Evolutionary conservation across 345 rosid genomes (phyloP), one percentile per base, ranked within the genome.

Genomic region (Arabidopsis suecica): DNA sequence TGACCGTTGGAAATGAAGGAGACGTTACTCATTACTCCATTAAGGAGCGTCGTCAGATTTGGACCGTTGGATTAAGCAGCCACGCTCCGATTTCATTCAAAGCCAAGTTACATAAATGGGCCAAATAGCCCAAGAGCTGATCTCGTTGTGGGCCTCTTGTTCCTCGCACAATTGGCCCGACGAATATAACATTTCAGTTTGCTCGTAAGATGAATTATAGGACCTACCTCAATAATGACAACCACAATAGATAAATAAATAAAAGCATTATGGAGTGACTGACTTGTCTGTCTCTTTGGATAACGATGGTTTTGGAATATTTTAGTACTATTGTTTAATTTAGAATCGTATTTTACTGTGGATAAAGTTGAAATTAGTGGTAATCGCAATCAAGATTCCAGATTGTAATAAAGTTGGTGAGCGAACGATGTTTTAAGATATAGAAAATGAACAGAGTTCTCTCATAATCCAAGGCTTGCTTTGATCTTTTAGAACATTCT

Each of bases 71-170:
- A 74, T 74, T 20, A 3, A 70, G 5, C 54, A 1, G 30, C 28
- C 73, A 86, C 96, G 96, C 93, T 90, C 95, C 90, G 83, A 80
- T 87, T 81, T 81, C 76, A 81, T 79, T 86, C 80, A 74, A 84
- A 77, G 74, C 13, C 2, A 59, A 49, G 11, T 20, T 60, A 32
- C 8, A 41, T 9, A 9, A 0, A 40, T 45, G 67, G 57, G 38
- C 25, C 47, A 2, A 9, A 16, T 3, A 51, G 49, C 33, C 14
- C 45, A 36, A 33, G 6, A 32, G 6, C 16, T 64, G 40, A 3
- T 0, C 14, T 8, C 12, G 18, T 16, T 16, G 18, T 16, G 18
- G 18, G 18, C 18, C 18, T 16, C 18, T 16, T 16, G 18, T 16
- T 16, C 18, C 18, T 16, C 18, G 18, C 18, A 16, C 18, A 16